These are phyloP conservation scores for Capillidium rhysosporum DNA, from an alignment of 371 early-diverging fungal genomes.

Conservation along the genomic window DNA sequence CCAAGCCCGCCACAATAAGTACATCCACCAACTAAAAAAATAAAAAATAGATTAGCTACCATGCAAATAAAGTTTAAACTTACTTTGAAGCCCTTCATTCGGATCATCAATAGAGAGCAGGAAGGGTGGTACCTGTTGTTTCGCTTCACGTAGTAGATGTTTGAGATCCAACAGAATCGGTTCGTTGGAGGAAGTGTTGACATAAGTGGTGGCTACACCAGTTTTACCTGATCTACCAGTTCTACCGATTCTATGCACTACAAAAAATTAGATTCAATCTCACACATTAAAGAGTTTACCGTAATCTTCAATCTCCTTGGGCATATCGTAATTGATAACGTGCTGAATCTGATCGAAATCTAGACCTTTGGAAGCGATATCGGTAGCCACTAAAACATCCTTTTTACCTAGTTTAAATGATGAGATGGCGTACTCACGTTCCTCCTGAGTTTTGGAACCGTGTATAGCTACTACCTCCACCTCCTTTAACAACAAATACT, in stretches of 20 bases:
- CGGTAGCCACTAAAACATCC: conserved; percentile 83
- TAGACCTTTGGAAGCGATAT: conserved; percentile 80
- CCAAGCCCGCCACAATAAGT: conserved; percentile 90
- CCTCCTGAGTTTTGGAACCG: conserved; percentile 81
- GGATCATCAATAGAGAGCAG: conserved; percentile 74
- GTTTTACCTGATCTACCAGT: conserved; percentile 97
- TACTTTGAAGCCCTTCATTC: conserved; percentile 35
- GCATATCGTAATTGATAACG: conserved; percentile 92
- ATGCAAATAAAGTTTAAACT: background rate
- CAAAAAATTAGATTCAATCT: background rate
- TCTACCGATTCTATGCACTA: conserved; percentile 93
- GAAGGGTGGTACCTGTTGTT: conserved; percentile 80
- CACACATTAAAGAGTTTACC: conserved; percentile 16
- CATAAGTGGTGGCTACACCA: conserved; percentile 91
- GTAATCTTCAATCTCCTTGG: conserved; percentile 91
- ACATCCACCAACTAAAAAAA: conserved; percentile 43
- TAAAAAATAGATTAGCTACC: conserved; percentile 3
- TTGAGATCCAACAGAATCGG: conserved; percentile 84
- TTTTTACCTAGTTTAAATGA: conserved; percentile 61
- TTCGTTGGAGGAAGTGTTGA: conserved; percentile 66
- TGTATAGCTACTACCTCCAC: conserved; percentile 88
- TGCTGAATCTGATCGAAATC: conserved; percentile 86
- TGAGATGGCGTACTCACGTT: conserved; percentile 55
- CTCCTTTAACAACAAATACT: conserved; percentile 80
- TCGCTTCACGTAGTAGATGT: conserved; percentile 78